Evolutionary conservation across 305 asterid genomes (phyloP).

Genomic region (Fraxinus sp.): DNA sequence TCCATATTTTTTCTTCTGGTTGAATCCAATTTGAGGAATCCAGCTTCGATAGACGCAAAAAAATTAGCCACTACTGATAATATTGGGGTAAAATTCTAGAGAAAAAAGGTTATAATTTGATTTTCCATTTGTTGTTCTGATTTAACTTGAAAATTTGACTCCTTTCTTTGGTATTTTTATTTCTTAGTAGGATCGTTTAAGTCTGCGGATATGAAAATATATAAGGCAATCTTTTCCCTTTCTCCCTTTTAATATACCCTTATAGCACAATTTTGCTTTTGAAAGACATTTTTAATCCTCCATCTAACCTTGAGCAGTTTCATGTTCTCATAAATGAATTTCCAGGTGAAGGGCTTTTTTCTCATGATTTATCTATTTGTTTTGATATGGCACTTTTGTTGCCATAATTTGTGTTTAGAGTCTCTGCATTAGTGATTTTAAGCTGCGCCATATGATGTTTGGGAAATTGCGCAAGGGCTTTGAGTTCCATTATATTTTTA

Average conservation of each 20-base stretch:
- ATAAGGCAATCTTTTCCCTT: not conserved
- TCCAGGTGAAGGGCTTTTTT: not conserved
- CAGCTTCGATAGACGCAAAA: not conserved
- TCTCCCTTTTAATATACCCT: not conserved
- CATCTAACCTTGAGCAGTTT: not conserved
- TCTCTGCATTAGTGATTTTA: not conserved
- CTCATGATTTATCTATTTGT: not conserved
- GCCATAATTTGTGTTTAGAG: not conserved
- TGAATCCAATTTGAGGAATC: not conserved
- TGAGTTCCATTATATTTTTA: slow-evolving; percentile 38
- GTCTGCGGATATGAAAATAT: not conserved
- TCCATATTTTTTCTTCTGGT: not conserved
- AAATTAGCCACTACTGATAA: not conserved
- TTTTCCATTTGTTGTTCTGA: not conserved
- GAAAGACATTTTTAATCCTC: not conserved
- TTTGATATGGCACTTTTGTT: not conserved
- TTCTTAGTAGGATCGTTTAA: not conserved
- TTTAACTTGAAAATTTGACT: not conserved
- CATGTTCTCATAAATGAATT: not conserved
- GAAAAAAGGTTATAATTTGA: not conserved
- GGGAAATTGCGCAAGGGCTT: slow-evolving; percentile 71
- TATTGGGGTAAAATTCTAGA: not conserved
- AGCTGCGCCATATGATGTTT: slow-evolving; percentile 37
- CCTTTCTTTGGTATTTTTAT: not conserved
- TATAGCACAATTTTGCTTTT: not conserved